phyloP scores from a whole-genome alignment of 345 rosid genomes.

The Limnanthes douglasii region DNA sequence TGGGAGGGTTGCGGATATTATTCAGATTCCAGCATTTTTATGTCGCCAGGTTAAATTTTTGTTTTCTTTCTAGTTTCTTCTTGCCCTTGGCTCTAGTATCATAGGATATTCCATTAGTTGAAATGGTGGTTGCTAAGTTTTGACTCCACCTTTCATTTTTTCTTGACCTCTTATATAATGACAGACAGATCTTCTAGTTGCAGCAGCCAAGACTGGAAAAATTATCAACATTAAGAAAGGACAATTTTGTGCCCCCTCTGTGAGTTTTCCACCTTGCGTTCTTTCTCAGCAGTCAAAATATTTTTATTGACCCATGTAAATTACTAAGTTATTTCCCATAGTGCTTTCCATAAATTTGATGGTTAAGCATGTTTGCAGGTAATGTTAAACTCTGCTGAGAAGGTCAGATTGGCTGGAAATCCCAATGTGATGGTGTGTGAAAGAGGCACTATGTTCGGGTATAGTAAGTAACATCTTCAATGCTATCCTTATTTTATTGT shows the following conservation, averaged over 20 bases:
- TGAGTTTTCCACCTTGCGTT: conserved; percentile 24
- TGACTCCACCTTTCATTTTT: conserved; percentile 6
- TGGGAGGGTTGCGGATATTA: conserved; percentile 80
- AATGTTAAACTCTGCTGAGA: conserved; percentile 81
- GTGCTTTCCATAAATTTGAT: conserved; percentile 3
- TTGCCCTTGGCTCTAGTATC: conserved; percentile 7
- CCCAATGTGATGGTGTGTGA: conserved; percentile 94
- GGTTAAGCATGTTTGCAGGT: conserved; percentile 35
- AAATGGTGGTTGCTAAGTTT: neutral
- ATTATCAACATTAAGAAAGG: conserved; percentile 93
- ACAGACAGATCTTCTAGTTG: conserved; percentile 95
- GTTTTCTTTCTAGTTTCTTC: neutral
- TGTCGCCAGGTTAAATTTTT: conserved; percentile 70
- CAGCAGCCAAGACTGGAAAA: conserved; percentile 89
- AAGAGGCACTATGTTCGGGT: conserved; percentile 99
- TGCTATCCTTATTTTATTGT: no score
- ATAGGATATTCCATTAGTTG: conserved; percentile 3
- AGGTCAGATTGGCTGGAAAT: conserved; percentile 87
- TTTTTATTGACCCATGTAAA: conserved; percentile 2
- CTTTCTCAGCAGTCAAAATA: neutral
- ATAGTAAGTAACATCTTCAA: no score
- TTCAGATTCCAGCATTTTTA: conserved; percentile 94
- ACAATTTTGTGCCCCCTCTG: conserved; percentile 88
- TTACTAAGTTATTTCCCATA: neutral
- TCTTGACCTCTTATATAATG: conserved; percentile 8